Percentiles rank a stretch among this genome's conserved stretches.
Evolutionary conservation across 2,329 filamentous ascomycete genomes (phyloP).

Genomic region (Alternaria sp.): DNA sequence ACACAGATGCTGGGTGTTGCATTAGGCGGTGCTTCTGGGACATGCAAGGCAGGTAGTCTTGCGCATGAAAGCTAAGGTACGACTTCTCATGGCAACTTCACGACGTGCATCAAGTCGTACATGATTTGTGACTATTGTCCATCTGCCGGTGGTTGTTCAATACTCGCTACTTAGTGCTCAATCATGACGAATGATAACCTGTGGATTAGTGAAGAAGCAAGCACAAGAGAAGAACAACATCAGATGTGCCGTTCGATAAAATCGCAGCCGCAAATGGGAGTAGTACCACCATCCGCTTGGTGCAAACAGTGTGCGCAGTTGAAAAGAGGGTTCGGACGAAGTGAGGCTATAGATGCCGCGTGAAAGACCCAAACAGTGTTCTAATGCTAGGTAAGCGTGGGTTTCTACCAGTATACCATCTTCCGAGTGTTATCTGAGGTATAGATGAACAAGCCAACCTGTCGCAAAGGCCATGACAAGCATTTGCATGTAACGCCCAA

Average conservation of each 20-base stretch:
- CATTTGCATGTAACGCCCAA: background rate
- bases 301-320: background rate
- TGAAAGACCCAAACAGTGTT: background rate
- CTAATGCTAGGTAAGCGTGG: background rate
- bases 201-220: background rate
- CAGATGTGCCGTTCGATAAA: background rate
- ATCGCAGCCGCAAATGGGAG: background rate
- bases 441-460: background rate
- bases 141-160: background rate
- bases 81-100: background rate
- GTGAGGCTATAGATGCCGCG: background rate
- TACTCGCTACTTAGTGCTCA: background rate
- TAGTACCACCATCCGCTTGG: background rate
- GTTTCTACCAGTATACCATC: background rate
- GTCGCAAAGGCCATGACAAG: background rate
- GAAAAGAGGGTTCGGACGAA: background rate
- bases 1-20: conserved; percentile 4
- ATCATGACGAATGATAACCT: background rate
- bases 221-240: background rate
- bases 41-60: background rate
- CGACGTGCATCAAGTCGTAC: background rate
- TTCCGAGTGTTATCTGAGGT: background rate
- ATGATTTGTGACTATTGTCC: background rate
- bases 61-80: background rate
- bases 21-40: conserved; percentile 16